Evolutionary conservation across 2,329 filamentous ascomycete species (phyloP), one percentile per base, ranked within the genome.

Genomic region (Magnaporthiopsis incrustans): DNA sequence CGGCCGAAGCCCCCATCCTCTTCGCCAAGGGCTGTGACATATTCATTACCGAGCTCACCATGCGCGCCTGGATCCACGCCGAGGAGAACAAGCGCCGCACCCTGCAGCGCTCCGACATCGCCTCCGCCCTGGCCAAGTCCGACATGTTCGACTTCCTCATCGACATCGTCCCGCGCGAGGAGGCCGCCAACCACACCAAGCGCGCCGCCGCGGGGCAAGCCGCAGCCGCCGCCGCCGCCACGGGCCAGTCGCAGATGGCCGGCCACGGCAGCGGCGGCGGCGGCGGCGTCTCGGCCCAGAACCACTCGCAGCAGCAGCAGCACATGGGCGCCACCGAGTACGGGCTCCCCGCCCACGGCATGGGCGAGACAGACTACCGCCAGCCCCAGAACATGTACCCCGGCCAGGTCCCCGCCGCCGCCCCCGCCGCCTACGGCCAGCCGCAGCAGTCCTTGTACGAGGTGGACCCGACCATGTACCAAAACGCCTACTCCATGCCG

Each of bases 131-230:
- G 30, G 90, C 92, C 66, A 99, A 99, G 78, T 97, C 92, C 27
- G 95, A 99, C 79, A 99, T 99, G 95, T 99, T 99, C 76, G 95
- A 99, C 79, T 99, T 99, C 78, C 82, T 99, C 66, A 99, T 99
- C 74, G 95, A 99, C 74, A 99, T 99, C 67, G 95, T 99, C 7
- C 95, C 95, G 4, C 89, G 95, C 63, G 95, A 99, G 76, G 95
- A 99, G 76, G 92, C 94, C 50, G 85, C 90, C 12, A 87, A 89
- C 27, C 92, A 93, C 73, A 86, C 92, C 57, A 97, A 97, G 79
- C 84, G 93, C 68, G 83, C 88, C 53, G 80, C 82, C 53, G 80
- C 82, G 57, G 80, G 83, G 10, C 82, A 86, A 67, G 75, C 81
- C 50, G 75, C 72, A 32, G 69, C 76, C 44, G 73, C 33, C 32